These are phyloP conservation scores for Batrachochytrium dendrobatidis DNA, from an alignment of 371 early-diverging fungal species.

Conservation along the genomic window DNA sequence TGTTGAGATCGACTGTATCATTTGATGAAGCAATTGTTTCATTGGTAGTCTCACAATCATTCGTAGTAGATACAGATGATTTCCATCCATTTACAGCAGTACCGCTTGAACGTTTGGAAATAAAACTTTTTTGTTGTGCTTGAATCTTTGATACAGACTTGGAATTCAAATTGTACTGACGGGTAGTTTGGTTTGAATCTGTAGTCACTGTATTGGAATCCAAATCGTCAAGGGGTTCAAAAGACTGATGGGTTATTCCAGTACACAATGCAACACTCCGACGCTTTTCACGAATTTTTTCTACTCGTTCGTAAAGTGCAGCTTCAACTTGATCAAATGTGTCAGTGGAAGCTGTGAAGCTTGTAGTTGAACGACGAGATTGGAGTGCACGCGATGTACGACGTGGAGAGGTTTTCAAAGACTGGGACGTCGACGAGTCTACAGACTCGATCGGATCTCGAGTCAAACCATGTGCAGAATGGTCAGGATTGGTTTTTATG, in stretches of 20 bases:
- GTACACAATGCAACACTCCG: no score
- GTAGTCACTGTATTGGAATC: background rate
- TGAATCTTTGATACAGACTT: no score
- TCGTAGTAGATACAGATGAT: no score
- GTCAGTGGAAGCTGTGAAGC: constrained; percentile 10
- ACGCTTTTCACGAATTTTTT: constrained; percentile 39
- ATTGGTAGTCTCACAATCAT: no score
- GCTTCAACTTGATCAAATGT: constrained; percentile 25
- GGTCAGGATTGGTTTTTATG: no score
- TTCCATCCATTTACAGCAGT: no score
- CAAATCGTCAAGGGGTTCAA: constrained; percentile 1
- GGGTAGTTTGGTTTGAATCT: constrained; percentile 9
- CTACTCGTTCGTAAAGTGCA: constrained; percentile 28
- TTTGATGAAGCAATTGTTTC: no score
- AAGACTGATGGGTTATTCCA: background rate
- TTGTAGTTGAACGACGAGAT: constrained; percentile 17
- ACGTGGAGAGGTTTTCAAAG: constrained; percentile 7
- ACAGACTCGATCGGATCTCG: background rate
- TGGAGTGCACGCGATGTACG: constrained; percentile 18
- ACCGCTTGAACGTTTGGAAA: no score
- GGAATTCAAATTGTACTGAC: no score
- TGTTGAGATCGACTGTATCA: no score
- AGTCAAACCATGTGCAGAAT: background rate
- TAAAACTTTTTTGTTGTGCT: no score
- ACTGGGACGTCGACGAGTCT: background rate